Evolutionary conservation across 192 early-diverging fungal species (phyloP).

Genomic region (Haplosporangium gracile): DNA sequence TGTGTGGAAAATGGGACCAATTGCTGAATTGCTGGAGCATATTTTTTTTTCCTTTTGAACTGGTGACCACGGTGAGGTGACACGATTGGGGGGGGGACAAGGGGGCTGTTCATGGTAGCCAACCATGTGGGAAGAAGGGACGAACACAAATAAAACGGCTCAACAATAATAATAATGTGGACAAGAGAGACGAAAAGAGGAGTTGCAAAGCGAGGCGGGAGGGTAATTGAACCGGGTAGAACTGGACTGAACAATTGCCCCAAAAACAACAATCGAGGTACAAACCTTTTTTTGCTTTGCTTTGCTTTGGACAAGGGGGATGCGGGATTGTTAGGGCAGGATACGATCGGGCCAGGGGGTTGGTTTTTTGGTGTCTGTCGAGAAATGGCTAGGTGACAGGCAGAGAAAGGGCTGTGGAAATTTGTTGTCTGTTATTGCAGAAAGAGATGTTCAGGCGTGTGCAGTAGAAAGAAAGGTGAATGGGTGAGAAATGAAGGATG

Average conservation of each 20-base stretch:
- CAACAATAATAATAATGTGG: neutral
- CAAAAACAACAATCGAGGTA: too few relatives aligned
- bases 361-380: neutral
- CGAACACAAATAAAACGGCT: neutral
- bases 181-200: neutral
- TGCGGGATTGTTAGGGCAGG: too few relatives aligned
- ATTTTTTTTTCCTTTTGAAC: neutral
- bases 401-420: neutral
- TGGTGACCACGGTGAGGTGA: neutral
- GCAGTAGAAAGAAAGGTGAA: neutral
- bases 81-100: neutral
- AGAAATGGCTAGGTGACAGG: neutral
- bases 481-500: neutral
- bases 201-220: neutral
- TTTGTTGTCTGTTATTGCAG: neutral
- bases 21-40: neutral
- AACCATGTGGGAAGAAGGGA: conserved; percentile 4
- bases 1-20: neutral
- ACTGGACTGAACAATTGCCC: too few relatives aligned
- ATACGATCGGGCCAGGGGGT: too few relatives aligned
- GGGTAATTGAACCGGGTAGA: too few relatives aligned
- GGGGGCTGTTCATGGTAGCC: neutral
- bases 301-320: too few relatives aligned
- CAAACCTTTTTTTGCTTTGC: too few relatives aligned
- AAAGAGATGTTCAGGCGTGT: neutral